phyloP scores from a whole-genome alignment of 2,329 filamentous ascomycete genomes.

The Phialophora macrospora region DNA sequence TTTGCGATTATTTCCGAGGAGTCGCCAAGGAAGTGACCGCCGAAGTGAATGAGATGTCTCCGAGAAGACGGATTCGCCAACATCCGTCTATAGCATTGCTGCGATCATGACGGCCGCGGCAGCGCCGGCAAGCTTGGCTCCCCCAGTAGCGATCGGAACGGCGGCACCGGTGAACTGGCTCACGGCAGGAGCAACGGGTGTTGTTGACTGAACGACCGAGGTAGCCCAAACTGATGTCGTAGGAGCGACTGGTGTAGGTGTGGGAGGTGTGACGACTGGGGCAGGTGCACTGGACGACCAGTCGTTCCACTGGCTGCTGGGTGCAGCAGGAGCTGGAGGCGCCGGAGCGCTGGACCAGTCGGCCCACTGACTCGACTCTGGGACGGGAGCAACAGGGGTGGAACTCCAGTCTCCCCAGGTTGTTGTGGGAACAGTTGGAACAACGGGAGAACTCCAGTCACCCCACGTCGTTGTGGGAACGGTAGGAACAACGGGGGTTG shows the following conservation, averaged over 20 bases:
- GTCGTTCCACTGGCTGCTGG: conserved; percentile 25
- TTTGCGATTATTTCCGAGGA: not conserved
- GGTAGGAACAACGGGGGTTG: conserved; percentile 1
- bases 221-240: conserved; percentile 9
- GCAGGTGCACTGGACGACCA: conserved; percentile 22
- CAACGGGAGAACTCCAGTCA: conserved; percentile 20
- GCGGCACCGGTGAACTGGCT: conserved; percentile 34
- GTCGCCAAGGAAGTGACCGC: not conserved
- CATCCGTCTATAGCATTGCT: conserved; percentile 26
- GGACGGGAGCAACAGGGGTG: conserved; percentile 13
- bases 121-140: conserved; percentile 30
- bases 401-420: conserved; percentile 22
- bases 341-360: conserved; percentile 21
- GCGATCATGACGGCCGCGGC: conserved; percentile 31
- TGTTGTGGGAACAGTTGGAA: conserved; percentile 3
- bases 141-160: conserved; percentile 23
- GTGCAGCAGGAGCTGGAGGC: conserved; percentile 4
- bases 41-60: not conserved
- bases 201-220: conserved; percentile 20
- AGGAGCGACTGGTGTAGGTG: conserved; percentile 18
- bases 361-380: conserved; percentile 14
- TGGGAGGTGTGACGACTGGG: conserved; percentile 4
- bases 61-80: conserved; percentile 13
- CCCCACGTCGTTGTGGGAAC: conserved; percentile 11
- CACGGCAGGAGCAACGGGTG: conserved; percentile 25